phyloP scores from a whole-genome alignment of 345 rosid species.

The Mangifera indica region DNA sequence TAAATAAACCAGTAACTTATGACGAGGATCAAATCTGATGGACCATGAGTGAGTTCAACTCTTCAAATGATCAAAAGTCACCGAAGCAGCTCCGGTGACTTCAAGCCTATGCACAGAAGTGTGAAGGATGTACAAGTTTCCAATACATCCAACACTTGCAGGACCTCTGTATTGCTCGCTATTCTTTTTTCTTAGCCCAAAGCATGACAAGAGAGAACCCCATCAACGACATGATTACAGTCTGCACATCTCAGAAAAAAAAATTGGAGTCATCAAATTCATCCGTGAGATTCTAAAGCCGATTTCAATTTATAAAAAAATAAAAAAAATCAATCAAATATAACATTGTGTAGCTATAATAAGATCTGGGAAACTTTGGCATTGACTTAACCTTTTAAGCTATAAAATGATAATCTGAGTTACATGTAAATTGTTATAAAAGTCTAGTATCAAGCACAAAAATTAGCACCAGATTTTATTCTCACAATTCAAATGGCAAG shows the following conservation, averaged over 20 bases:
- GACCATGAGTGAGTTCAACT: background rate
- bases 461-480: background rate
- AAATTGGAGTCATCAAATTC: background rate
- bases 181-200: constrained; percentile 57
- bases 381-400: background rate
- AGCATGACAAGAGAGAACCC: constrained; percentile 86
- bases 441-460: background rate
- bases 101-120: background rate
- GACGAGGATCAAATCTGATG: background rate
- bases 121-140: background rate
- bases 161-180: background rate
- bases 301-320: background rate
- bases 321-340: background rate
- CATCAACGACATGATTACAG: constrained; percentile 94
- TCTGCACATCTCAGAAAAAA: constrained; percentile 49
- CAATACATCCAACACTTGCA: background rate
- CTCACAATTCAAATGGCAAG: background rate
- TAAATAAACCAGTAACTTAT: too few relatives aligned
- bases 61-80: background rate
- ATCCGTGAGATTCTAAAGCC: background rate
- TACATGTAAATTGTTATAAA: background rate
- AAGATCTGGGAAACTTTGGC: background rate
- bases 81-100: background rate
- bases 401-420: background rate
- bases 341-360: too few relatives aligned